Evolutionary conservation across 164 flowering plant genomes (phyloP).

Genomic region (Santalum album): DNA sequence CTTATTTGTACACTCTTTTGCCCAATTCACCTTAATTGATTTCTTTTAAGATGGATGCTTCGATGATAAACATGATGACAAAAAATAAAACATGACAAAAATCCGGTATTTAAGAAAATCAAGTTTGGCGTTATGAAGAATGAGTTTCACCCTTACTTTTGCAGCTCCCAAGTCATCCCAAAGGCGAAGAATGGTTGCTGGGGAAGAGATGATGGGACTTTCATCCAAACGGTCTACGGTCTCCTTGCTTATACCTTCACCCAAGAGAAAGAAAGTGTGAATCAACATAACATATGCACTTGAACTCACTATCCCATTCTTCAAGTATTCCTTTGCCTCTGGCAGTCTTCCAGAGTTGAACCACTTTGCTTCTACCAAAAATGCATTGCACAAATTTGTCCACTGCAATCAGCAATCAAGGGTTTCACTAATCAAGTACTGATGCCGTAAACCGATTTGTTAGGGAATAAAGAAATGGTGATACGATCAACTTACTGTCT

Average conservation of each 20-base stretch:
- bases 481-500: constrained; percentile 14
- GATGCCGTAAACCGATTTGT: not conserved
- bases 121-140: no score
- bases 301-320: constrained; percentile 17
- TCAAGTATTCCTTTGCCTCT: constrained; percentile 26
- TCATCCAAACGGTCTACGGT: not conserved
- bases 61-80: no score
- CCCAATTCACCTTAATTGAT: no score
- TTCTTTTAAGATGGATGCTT: no score
- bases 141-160: not conserved
- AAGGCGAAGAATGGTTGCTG: constrained; percentile 22
- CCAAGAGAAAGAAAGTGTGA: constrained; percentile 20
- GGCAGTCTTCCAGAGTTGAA: constrained; percentile 27
- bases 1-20: no score
- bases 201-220: constrained; percentile 1
- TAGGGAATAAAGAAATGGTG: not conserved
- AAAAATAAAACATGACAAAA: no score
- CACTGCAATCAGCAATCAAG: constrained; percentile 27
- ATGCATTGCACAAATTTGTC: constrained; percentile 37
- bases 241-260: constrained; percentile 12
- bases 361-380: constrained; percentile 51
- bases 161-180: constrained; percentile 17
- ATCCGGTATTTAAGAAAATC: no score
- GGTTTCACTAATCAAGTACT: not conserved
- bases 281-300: constrained; percentile 17